Evolutionary conservation across 192 early-diverging fungal genomes (phyloP).

Genomic region (Coemansia sp.): DNA sequence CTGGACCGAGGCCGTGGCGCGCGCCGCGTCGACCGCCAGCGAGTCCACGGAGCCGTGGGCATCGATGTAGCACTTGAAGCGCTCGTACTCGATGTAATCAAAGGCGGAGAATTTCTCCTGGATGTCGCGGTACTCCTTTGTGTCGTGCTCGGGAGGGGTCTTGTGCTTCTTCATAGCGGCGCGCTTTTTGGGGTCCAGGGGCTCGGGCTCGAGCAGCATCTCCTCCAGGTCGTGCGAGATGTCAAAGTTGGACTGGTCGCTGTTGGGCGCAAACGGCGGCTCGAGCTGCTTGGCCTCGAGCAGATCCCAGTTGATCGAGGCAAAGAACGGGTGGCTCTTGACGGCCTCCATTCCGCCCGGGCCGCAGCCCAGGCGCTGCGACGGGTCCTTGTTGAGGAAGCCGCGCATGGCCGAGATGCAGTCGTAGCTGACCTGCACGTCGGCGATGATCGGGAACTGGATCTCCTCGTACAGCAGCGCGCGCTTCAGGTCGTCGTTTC

Average conservation of each 20-base stretch:
- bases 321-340: slow-evolving; percentile 77
- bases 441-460: slow-evolving; percentile 55
- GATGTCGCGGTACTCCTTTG: slow-evolving; percentile 64
- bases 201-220: slow-evolving; percentile 94
- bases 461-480: slow-evolving; percentile 64
- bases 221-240: slow-evolving; percentile 95
- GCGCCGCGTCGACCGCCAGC: slow-evolving; percentile 24
- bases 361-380: slow-evolving; percentile 73
- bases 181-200: slow-evolving; percentile 74
- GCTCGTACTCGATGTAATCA: slow-evolving; percentile 80
- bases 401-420: slow-evolving; percentile 69
- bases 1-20: slow-evolving; percentile 6
- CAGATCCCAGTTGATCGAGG: slow-evolving; percentile 67
- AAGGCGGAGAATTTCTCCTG: slow-evolving; percentile 70
- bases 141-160: slow-evolving; percentile 22
- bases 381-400: slow-evolving; percentile 72
- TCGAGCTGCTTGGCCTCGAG: slow-evolving; percentile 66
- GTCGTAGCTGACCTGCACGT: slow-evolving; percentile 57
- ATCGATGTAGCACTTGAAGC: slow-evolving; percentile 64
- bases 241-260: slow-evolving; percentile 91
- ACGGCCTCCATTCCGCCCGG: slow-evolving; percentile 66
- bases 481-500: slow-evolving; percentile 55
- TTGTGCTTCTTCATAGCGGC: slow-evolving; percentile 51
- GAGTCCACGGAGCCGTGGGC: slow-evolving; percentile 41
- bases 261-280: slow-evolving; percentile 85